Conservation (phyloP, 176 grass and related monocot genomes). For the Aegilops umbellulata region DNA sequence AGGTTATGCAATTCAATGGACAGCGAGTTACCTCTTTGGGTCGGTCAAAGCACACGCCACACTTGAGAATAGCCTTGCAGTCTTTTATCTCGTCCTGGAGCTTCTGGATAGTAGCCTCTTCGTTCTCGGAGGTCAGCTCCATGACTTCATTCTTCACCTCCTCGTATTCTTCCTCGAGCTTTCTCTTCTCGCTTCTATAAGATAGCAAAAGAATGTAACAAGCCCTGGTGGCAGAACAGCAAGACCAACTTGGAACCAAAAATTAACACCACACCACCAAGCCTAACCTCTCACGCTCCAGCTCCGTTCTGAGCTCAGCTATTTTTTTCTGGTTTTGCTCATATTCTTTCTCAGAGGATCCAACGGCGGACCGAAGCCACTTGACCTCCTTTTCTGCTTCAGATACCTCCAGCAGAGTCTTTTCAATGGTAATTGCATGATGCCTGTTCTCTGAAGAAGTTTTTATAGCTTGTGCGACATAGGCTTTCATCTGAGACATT, state of each 20-base stretch:
- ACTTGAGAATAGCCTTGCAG: constrained; percentile 98
- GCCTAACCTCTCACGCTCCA: constrained; percentile 82
- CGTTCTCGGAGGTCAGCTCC: constrained; percentile 76
- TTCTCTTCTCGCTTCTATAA: constrained; percentile 51
- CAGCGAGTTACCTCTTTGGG: constrained; percentile 84
- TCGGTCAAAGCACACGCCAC: constrained; percentile 88
- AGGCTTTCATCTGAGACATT: constrained; percentile 64
- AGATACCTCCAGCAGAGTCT: constrained; percentile 56
- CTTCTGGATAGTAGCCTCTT: constrained; percentile 80
- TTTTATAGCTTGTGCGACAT: constrained; percentile 75
- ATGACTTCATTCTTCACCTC: constrained; percentile 89
- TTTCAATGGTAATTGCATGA: constrained; percentile 65
- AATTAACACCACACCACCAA: not conserved
- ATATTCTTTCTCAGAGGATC: constrained; percentile 74
- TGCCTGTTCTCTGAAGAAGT: constrained; percentile 69
- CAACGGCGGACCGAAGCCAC: constrained; percentile 69
- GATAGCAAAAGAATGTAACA: constrained; percentile 27
- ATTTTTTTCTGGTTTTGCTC: constrained; percentile 85
- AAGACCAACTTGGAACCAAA: constrained; percentile 16
- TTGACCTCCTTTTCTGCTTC: constrained; percentile 87
- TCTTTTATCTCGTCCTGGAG: constrained; percentile 96
- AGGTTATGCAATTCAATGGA: not conserved
- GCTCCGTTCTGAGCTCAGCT: constrained; percentile 58
- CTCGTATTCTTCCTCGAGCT: constrained; percentile 73
- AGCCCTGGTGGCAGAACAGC: not conserved